A percentile compares a stretch with the other conserved stretches of the same genome.
Evolutionary conservation across 2,329 filamentous ascomycete genomes (phyloP).

Genomic region (Cytospora piceae): DNA sequence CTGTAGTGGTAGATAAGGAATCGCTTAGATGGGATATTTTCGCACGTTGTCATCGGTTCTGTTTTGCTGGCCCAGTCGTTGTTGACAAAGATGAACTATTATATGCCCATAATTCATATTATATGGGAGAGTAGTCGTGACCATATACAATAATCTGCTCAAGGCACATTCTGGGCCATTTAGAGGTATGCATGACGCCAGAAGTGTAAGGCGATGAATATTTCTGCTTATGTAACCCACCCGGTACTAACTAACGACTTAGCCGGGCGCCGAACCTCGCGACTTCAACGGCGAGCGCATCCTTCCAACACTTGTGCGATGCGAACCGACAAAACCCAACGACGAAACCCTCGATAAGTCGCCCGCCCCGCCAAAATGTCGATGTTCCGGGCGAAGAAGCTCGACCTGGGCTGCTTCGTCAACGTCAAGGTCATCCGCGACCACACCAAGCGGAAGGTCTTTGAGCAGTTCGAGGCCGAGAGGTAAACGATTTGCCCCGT

Average conservation of each 20-base stretch:
- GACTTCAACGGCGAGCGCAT: not conserved
- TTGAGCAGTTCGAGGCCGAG: constrained; percentile 83
- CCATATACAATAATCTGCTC: too few species aligned
- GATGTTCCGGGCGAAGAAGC: constrained; percentile 86
- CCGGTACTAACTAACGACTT: not conserved
- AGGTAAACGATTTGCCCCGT: constrained; percentile 58
- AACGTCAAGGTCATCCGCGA: constrained; percentile 89
- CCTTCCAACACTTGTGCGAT: not conserved
- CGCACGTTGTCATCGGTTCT: not conserved
- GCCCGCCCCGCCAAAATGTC: constrained; percentile 62
- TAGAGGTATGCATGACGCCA: not conserved
- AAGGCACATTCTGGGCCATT: too few species aligned
- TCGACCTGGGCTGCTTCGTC: constrained; percentile 85
- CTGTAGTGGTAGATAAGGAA: constrained; percentile 7
- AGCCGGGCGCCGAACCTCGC: not conserved
- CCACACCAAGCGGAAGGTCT: constrained; percentile 95
- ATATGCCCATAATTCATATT: too few species aligned
- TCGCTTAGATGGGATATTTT: not conserved
- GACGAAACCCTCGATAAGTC: not conserved
- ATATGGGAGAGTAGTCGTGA: too few species aligned
- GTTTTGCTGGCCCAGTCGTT: not conserved
- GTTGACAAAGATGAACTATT: not conserved
- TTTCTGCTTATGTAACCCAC: constrained; percentile 15
- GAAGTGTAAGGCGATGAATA: not conserved
- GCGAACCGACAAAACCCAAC: constrained; percentile 9